These are phyloP conservation scores for Microsporum audouinii DNA, from an alignment of 2,329 filamentous ascomycete genomes.

Conservation along the genomic window DNA sequence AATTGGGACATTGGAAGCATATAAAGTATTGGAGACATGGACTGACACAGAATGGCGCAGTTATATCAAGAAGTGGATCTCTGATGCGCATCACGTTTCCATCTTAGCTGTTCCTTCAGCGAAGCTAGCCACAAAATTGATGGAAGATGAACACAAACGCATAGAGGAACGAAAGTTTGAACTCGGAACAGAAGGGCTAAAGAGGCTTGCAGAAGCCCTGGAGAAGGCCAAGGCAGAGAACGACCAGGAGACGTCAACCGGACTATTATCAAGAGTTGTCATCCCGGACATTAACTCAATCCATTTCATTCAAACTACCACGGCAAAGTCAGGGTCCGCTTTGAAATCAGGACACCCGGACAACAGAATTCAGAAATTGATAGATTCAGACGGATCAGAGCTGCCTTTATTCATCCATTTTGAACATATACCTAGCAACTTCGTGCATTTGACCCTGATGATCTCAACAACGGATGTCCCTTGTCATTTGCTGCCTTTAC, in stretches of 20 bases:
- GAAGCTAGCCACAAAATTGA: constrained; percentile 66
- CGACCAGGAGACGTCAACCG: constrained; percentile 69
- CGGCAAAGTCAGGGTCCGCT: constrained; percentile 71
- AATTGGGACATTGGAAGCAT: constrained; percentile 42
- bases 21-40: constrained; percentile 66
- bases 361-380: constrained; percentile 60
- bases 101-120: constrained; percentile 78
- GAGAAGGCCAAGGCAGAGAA: constrained; percentile 80
- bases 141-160: constrained; percentile 66
- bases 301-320: constrained; percentile 81
- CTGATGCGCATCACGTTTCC: constrained; percentile 74
- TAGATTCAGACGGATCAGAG: constrained; percentile 56
- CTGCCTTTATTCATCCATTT: constrained; percentile 91
- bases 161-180: constrained; percentile 66
- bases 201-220: constrained; percentile 61
- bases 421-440: constrained; percentile 85
- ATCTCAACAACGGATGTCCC: constrained; percentile 69
- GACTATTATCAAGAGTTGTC: constrained; percentile 67
- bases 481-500: constrained; percentile 69
- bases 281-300: constrained; percentile 84
- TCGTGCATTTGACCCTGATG: constrained; percentile 73
- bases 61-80: constrained; percentile 74
- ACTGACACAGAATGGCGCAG: constrained; percentile 69
- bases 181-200: constrained; percentile 71
- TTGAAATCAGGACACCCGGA: constrained; percentile 54